phyloP scores from a whole-genome alignment of 2,329 filamentous ascomycete species.

The Penicillium nordicum region DNA sequence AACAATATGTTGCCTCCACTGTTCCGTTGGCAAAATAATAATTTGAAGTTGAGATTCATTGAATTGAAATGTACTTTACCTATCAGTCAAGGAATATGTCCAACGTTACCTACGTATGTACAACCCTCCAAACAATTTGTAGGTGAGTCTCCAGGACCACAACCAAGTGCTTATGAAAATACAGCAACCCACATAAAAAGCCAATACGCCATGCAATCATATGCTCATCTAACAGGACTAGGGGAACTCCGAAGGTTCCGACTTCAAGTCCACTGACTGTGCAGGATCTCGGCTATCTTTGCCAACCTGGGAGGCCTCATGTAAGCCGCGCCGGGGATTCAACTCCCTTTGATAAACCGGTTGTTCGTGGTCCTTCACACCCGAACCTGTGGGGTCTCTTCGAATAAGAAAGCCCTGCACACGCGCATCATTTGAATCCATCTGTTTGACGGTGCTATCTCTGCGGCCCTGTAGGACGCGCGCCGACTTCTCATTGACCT shows the following conservation, averaged over 20 bases:
- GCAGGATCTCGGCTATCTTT: not conserved
- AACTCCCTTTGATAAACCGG: constrained; percentile 39
- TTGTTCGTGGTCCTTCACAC: constrained; percentile 44
- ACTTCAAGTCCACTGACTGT: not conserved
- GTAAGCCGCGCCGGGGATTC: constrained; percentile 14
- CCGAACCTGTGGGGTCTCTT: constrained; percentile 57
- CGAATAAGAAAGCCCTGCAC: constrained; percentile 75
- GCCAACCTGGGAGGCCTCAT: not conserved
- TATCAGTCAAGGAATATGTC: not conserved
- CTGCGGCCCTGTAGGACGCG: constrained; percentile 51
- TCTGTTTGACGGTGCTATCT: constrained; percentile 52
- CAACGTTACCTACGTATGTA: not conserved
- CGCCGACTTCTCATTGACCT: constrained; percentile 64
- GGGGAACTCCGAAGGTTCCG: not conserved
- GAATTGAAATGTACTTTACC: not conserved
- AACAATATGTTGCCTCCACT: not conserved
- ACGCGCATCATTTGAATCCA: constrained; percentile 54
- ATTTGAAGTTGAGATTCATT: not conserved
- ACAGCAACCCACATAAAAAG: too few relatives aligned
- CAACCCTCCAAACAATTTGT: too few relatives aligned
- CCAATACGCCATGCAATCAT: not conserved
- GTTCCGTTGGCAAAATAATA: not conserved
- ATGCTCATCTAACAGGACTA: not conserved
- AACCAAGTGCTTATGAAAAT: too few relatives aligned
- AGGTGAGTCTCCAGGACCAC: too few relatives aligned